Evolutionary conservation across 129 eudicot genomes (phyloP).

Genomic region (Flaveria ramosissima): DNA sequence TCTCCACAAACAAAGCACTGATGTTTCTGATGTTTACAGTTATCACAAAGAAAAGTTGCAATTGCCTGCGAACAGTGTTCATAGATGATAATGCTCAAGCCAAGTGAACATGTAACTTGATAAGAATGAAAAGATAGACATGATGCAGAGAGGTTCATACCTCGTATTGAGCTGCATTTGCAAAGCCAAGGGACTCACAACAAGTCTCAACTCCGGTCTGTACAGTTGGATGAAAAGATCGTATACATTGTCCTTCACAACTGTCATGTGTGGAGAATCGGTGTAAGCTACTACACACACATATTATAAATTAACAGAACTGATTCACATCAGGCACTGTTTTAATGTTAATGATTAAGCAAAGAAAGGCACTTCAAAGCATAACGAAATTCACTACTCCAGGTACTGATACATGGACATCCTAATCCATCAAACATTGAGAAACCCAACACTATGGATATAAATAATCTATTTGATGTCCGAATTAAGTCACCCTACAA

Average conservation of each 20-base stretch:
- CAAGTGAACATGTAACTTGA: neutral
- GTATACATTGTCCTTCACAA: slow-evolving; percentile 80
- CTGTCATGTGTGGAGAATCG: slow-evolving; percentile 39
- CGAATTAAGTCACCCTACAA: neutral
- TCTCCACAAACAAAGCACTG: slow-evolving; percentile 77
- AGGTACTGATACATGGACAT: neutral
- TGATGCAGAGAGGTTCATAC: slow-evolving; percentile 43
- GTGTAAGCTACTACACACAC: neutral
- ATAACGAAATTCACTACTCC: neutral
- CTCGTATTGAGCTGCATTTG: slow-evolving; percentile 49
- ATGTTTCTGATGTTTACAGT: slow-evolving; percentile 69
- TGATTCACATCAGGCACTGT: neutral
- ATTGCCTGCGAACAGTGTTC: slow-evolving; percentile 52
- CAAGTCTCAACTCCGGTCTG: slow-evolving; percentile 49
- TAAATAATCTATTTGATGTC: neutral
- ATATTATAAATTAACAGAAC: neutral
- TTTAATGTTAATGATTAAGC: neutral
- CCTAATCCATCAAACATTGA: neutral
- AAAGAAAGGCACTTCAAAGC: neutral
- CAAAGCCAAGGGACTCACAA: slow-evolving; percentile 70
- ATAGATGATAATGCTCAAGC: slow-evolving; percentile 5
- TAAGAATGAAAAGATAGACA: slow-evolving; percentile 13
- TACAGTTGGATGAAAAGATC: slow-evolving; percentile 82
- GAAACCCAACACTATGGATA: neutral
- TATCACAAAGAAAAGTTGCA: slow-evolving; percentile 52